Evolutionary conservation across 2,329 filamentous ascomycete species (phyloP).

Genomic region (Sporothrix brunneoviolacea): DNA sequence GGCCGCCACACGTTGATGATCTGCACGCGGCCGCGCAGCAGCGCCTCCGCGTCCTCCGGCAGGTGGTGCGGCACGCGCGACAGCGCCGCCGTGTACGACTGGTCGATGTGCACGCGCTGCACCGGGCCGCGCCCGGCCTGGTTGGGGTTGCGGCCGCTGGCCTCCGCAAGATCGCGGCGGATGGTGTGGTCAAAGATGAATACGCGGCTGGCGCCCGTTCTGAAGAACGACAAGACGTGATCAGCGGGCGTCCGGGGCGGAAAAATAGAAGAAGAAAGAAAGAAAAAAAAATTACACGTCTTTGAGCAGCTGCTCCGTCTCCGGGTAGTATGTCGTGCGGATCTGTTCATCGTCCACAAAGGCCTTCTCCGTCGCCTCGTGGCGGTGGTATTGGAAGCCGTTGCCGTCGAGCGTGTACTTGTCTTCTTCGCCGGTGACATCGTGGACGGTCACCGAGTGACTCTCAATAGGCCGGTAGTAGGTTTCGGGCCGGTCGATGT

Average conservation of each 20-base stretch:
- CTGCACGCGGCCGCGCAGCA: constrained; percentile 42
- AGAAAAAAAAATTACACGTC: too few species aligned
- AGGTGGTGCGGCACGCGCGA: constrained; percentile 39
- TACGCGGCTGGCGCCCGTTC: constrained; percentile 48
- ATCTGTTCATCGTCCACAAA: constrained; percentile 53
- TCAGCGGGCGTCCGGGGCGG: too few species aligned
- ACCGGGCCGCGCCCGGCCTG: constrained; percentile 34
- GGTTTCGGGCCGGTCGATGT: constrained; percentile 17
- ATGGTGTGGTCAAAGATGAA: constrained; percentile 61
- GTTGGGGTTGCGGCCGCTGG: not conserved
- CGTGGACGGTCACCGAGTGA: constrained; percentile 39
- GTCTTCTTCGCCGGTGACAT: constrained; percentile 34
- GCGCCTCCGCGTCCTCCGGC: constrained; percentile 36
- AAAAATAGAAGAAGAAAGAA: too few species aligned
- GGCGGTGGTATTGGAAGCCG: constrained; percentile 34
- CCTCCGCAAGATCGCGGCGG: constrained; percentile 26
- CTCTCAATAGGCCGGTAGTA: constrained; percentile 26
- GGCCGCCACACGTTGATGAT: constrained; percentile 50
- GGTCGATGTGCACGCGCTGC: constrained; percentile 51
- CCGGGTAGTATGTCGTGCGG: constrained; percentile 60
- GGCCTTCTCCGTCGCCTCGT: constrained; percentile 24
- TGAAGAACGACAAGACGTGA: too few species aligned
- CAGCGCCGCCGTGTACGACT: constrained; percentile 40
- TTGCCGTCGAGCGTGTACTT: constrained; percentile 34
- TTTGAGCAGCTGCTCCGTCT: constrained; percentile 61